Percentiles rank a stretch among this genome's conserved stretches.
These are phyloP conservation scores for Metschnikowia drakensbergensis DNA, from an alignment of 805 yeast genomes.

Conservation along the genomic window DNA sequence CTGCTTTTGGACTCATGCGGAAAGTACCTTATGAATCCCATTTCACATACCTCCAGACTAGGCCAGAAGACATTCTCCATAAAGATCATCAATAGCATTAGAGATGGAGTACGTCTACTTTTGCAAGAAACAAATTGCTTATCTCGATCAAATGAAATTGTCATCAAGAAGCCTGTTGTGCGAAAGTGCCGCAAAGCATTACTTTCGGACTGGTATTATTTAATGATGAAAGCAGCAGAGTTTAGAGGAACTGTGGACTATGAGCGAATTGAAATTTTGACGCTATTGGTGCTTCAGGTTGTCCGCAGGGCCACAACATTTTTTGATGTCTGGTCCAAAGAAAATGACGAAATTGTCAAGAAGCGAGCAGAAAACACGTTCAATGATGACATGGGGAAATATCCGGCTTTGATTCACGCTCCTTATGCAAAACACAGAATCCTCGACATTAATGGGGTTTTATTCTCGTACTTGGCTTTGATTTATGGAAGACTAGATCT, in stretches of 20 bases:
- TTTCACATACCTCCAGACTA: constrained; percentile 41
- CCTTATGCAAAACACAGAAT: constrained; percentile 64
- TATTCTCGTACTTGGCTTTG: constrained; percentile 59
- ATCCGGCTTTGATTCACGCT: constrained; percentile 47
- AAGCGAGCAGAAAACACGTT: constrained; percentile 32
- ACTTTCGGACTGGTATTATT: constrained; percentile 73
- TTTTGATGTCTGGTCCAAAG: constrained; percentile 68
- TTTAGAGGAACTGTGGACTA: constrained; percentile 60
- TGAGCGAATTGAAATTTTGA: constrained; percentile 57
- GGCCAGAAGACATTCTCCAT: constrained; percentile 53
- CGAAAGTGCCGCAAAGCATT: constrained; percentile 63
- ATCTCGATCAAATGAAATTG: constrained; percentile 68
- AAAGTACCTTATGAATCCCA: constrained; percentile 60
- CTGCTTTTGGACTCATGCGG: constrained; percentile 62
- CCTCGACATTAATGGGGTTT: constrained; percentile 57
- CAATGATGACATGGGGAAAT: constrained; percentile 35
- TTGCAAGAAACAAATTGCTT: constrained; percentile 68
- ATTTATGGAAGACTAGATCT: constrained; percentile 75
- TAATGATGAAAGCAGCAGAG: constrained; percentile 73
- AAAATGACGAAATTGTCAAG: constrained; percentile 46
- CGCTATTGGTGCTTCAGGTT: constrained; percentile 63
- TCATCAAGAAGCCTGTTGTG: constrained; percentile 56
- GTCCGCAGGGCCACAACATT: constrained; percentile 60
- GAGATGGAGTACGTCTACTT: constrained; percentile 68
- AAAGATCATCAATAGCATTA: constrained; percentile 55